Evolutionary conservation across 805 yeast species (phyloP).

Genomic region (Cyberlindnera mycetangii): DNA sequence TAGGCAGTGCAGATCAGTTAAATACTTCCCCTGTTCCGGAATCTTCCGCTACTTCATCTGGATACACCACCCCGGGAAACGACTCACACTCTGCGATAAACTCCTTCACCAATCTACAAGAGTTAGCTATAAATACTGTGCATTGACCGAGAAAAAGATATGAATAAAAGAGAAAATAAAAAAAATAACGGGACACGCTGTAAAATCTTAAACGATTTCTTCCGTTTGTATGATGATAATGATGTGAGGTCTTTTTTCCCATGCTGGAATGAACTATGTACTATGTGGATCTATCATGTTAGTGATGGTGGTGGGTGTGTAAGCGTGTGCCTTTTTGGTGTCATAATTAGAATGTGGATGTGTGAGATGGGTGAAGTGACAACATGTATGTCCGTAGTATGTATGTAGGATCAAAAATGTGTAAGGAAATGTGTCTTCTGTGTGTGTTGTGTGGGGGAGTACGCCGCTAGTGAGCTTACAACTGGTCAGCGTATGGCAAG

Average conservation of each 20-base stretch:
- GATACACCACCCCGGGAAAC: constrained; percentile 5
- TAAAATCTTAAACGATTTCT: background rate
- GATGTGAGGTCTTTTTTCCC: constrained; percentile 1
- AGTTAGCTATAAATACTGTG: constrained; percentile 13
- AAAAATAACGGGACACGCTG: constrained; percentile 1
- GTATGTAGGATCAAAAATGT: background rate
- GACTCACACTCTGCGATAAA: background rate
- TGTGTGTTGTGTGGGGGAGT: background rate
- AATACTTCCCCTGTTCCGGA: background rate
- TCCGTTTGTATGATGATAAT: background rate
- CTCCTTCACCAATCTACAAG: constrained; percentile 6
- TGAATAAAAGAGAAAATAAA: background rate
- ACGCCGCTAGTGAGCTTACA: constrained; percentile 54
- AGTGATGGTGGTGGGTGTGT: no score
- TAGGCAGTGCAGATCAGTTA: background rate
- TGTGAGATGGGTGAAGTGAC: background rate
- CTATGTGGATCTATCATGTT: constrained; percentile 8
- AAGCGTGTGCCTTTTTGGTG: constrained; percentile 1
- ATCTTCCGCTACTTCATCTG: constrained; percentile 1
- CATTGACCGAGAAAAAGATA: constrained; percentile 3
- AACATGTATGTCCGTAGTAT: background rate
- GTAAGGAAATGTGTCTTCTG: background rate
- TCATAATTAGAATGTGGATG: background rate
- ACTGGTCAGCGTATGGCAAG: constrained; percentile 87
- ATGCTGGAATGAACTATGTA: constrained; percentile 11